Base-by-base conservation (phyloP, 805 yeast species). In the Tetrapisispora pingtungensis region DNA sequence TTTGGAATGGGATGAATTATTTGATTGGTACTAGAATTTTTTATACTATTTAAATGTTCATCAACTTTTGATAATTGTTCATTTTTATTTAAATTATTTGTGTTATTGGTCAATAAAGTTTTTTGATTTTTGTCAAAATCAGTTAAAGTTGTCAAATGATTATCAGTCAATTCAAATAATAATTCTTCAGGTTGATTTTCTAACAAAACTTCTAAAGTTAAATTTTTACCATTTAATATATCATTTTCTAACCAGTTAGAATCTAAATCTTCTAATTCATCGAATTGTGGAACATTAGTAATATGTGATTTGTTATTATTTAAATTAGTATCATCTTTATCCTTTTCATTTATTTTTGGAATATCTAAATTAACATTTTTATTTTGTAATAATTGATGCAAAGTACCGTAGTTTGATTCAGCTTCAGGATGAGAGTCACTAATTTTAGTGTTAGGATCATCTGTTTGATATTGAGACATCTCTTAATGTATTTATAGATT, bases 181-280 rank as follows among this genome's bases (percentile, higher is more conserved):
- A 54, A 28, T 10, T 43, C 41, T 26, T 45, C 50, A 3, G 53
- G 30, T 31, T 45, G 46, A 13, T 44, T 40, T 28, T 46, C 54
- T 22, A 56, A 41, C 31, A 56, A 41, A 32, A 50, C 48, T n/a
- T 57, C 61, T 32, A 57, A 42, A 13, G 58, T 53, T 13, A 57
- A 45, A 42, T 51, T 51, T 35, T 54, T 55, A 34, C 48, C 49
- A 20, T 47, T 46, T 18, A 44, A 42, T 3, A 50, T 42, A 35
- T 50, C 52, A 10, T 48, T 42, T 36, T 49, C 55, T 15, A 48
- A 37, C 40, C 40, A 36, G 4, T 42, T 39, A 7, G 36, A 7
- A 42, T 28, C 30, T 7, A 35, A 24, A 3, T 28, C 44, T 7
- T 42, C 39, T 2, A 41, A 34, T 24, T 36, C 45, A 26, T 42